Evolutionary conservation across 441 rosid genomes (phyloP), one percentile per base, ranked within the genome.

Genomic region (Melastoma candidum): DNA sequence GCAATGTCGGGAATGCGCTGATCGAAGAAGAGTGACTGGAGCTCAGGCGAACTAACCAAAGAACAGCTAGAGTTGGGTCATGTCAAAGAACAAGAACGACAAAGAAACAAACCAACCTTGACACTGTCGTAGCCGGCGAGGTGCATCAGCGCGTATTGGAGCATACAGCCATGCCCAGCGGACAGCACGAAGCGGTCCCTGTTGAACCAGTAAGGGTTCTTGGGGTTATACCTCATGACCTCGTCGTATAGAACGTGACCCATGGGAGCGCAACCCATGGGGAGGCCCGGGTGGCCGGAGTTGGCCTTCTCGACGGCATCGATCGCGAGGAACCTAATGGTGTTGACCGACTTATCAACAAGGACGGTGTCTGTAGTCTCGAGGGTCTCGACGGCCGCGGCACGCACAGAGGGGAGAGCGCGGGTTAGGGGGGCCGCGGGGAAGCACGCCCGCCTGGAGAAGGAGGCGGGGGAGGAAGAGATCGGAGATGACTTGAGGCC

Each of bases 81-180:
- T 17, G 22, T 17, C 22, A 17, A 17, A 17, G 22, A 17, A 17
- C 22, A 17, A 17, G 22, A 17, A 17, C 22, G 22, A 17, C 22
- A 17, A 17, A 17, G 5, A 10, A 1, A 26, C 3, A 3, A 8
- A 6, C 29, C 41, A 47, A 65, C 77, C 63, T 72, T 60, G 12
- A 72, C 58, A 58, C 65, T 64, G 1, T 65, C 59, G 53, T 64
- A 68, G 2, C 76, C 71, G 8, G 66, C 60, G 43, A 72, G 76
- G 56, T 65, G 71, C 50, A 68, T 68, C 49, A 65, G 68, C 47
- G 62, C 71, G 29, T 72, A 65, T 43, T 68, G 71, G 51, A 72
- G 73, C 63, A 72, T 58, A 27, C 71, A 72, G 1, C 73, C 71
- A 52, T 65, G 77, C 11, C 77, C 77, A 51, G 71, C 68, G 39